Conservation (phyloP, 2,329 filamentous ascomycete species). For the Fusarium sp. region DNA sequence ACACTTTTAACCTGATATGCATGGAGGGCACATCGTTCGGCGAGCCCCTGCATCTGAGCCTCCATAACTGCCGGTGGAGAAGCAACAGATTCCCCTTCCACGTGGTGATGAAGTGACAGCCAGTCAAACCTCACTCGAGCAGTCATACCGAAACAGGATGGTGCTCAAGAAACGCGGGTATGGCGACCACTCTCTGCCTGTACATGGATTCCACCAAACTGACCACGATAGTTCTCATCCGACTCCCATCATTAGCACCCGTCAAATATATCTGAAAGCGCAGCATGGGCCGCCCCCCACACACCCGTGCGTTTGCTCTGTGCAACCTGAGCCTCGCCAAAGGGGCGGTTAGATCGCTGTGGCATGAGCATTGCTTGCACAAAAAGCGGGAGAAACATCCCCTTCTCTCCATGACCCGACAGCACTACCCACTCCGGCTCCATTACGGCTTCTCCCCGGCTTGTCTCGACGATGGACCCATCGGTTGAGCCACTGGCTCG, state of each 20-base stretch:
- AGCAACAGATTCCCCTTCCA: constrained; percentile 3
- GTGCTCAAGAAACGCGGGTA: background rate
- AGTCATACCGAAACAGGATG: background rate
- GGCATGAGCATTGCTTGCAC: constrained; percentile 1
- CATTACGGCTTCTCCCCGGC: constrained; percentile 30
- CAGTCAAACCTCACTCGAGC: background rate
- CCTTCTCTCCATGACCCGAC: background rate
- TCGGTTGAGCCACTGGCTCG: constrained; percentile 9
- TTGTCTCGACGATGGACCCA: constrained; percentile 18
- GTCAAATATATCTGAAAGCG: background rate
- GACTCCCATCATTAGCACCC: background rate
- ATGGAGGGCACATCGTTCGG: background rate
- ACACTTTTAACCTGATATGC: background rate
- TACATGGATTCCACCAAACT: background rate
- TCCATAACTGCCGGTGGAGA: constrained; percentile 6
- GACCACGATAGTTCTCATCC: background rate
- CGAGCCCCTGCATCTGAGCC: constrained; percentile 6
- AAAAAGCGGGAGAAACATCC: background rate
- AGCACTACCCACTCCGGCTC: constrained; percentile 16
- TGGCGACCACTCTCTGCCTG: background rate
- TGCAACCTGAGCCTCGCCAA: constrained; percentile 1
- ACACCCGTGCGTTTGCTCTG: background rate
- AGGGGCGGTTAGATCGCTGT: constrained; percentile 3
- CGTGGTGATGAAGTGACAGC: constrained; percentile 5
- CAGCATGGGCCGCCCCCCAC: background rate